Conservation (phyloP, 2,329 filamentous ascomycete species). For the Pseudogymnoascus pannorum region DNA sequence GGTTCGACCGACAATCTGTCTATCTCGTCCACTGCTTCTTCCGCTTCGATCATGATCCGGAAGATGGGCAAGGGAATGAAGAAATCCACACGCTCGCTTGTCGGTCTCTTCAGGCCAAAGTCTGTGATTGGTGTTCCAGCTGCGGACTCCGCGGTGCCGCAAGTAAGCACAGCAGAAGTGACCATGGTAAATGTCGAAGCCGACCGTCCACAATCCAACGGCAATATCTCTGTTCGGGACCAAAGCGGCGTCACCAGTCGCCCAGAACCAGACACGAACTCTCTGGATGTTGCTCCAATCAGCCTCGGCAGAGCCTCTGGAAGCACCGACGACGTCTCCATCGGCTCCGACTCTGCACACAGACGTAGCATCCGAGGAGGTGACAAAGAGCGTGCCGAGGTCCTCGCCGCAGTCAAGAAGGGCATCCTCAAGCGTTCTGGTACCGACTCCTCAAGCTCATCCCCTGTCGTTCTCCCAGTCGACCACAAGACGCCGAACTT, state of each 20-base stretch:
- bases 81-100: slow-evolving; percentile 82
- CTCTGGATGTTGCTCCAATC: slow-evolving; percentile 53
- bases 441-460: slow-evolving; percentile 56
- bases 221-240: slow-evolving; percentile 61
- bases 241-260: slow-evolving; percentile 72
- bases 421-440: slow-evolving; percentile 81
- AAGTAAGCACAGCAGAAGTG: slow-evolving; percentile 73
- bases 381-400: slow-evolving; percentile 83
- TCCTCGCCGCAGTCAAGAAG: slow-evolving; percentile 86
- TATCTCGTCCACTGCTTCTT: slow-evolving; percentile 83
- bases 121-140: slow-evolving; percentile 74
- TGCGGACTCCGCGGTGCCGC: slow-evolving; percentile 57
- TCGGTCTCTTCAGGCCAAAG: slow-evolving; percentile 91
- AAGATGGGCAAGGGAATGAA: slow-evolving; percentile 99
- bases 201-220: slow-evolving; percentile 72
- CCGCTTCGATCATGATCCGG: slow-evolving; percentile 85
- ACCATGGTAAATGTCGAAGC: slow-evolving; percentile 96
- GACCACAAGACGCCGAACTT: slow-evolving; percentile 48
- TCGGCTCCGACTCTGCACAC: slow-evolving; percentile 31
- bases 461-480: slow-evolving; percentile 56
- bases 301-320: slow-evolving; percentile 35
- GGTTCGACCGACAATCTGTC: slow-evolving; percentile 93
- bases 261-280: slow-evolving; percentile 77
- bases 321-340: slow-evolving; percentile 22
- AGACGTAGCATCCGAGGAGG: slow-evolving; percentile 88